phyloP scores from a whole-genome alignment of 352 stramenopile species.

The Pythium phragmiticola region DNA sequence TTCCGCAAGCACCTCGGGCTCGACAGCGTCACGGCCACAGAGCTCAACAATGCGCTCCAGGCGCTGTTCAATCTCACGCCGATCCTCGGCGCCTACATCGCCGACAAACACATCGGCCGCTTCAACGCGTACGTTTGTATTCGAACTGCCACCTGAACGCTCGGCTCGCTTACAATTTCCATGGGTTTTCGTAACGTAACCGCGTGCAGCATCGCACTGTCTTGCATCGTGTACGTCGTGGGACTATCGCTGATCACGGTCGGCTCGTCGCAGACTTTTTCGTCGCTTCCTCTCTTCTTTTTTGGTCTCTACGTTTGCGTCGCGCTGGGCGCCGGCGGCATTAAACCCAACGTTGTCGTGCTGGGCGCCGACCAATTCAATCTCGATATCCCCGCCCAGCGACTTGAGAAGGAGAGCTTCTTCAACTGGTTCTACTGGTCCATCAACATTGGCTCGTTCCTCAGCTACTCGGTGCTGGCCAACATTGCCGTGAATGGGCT shows the following conservation, averaged over 20 bases:
- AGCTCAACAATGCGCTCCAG: slow-evolving; percentile 86
- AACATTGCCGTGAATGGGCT: slow-evolving; percentile 91
- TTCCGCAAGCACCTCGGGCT: slow-evolving; percentile 85
- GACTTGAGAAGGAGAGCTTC: slow-evolving; percentile 84
- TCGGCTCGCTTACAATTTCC: too few relatives aligned
- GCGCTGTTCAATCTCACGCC: slow-evolving; percentile 85
- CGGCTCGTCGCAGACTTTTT: slow-evolving; percentile 49
- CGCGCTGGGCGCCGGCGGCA: slow-evolving; percentile 43
- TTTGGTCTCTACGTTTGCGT: slow-evolving; percentile 83
- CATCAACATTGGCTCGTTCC: slow-evolving; percentile 90
- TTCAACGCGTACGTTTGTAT: slow-evolving; percentile 56
- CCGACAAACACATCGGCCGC: slow-evolving; percentile 73
- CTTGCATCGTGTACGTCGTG: slow-evolving; percentile 69
- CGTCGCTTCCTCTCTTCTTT: slow-evolving; percentile 72
- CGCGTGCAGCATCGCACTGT: slow-evolving; percentile 58
- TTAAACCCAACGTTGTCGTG: slow-evolving; percentile 60
- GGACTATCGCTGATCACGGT: slow-evolving; percentile 74
- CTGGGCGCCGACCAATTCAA: slow-evolving; percentile 83
- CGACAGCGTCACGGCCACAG: slow-evolving; percentile 75
- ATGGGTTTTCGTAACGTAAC: neutral
- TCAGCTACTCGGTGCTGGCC: slow-evolving; percentile 89
- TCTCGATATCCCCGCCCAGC: slow-evolving; percentile 61
- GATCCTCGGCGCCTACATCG: slow-evolving; percentile 78
- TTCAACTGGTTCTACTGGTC: slow-evolving; percentile 95
- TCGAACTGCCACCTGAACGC: neutral